phyloP scores from a whole-genome alignment of 139 green algal genomes.

The Tetraselmis chui region DNA sequence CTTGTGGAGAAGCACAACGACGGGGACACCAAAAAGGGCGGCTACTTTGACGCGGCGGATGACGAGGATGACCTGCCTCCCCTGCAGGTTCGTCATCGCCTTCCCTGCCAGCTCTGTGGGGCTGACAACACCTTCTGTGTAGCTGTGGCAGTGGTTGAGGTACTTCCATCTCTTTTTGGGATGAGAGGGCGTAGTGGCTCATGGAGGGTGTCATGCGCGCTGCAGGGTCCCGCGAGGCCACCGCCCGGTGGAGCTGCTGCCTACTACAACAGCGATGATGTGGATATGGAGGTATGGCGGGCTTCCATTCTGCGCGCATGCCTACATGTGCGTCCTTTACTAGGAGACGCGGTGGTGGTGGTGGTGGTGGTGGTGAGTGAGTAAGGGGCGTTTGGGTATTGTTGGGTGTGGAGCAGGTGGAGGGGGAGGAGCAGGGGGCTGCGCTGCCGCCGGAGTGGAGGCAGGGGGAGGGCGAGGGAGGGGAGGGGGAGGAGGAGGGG shows the following conservation, averaged over 20 bases:
- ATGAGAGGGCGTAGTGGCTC: no score
- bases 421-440: not conserved
- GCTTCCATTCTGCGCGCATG: no score
- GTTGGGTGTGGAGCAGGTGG: not conserved
- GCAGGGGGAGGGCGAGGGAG: not conserved
- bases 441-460: not conserved
- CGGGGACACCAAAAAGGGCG: not conserved
- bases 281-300: not conserved
- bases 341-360: no score
- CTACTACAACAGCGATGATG: not conserved
- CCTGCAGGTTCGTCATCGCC: no score
- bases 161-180: no score
- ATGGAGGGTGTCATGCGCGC: no score
- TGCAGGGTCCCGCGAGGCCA: not conserved
- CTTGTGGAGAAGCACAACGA: conserved; percentile 19
- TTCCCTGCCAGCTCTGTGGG: no score
- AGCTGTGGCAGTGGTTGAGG: no score
- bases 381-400: no score
- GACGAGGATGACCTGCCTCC: conserved; percentile 15
- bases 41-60: conserved; percentile 30
- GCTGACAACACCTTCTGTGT: no score
- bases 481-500: not conserved
- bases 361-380: no score
- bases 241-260: not conserved
- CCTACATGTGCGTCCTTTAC: no score